Evolutionary conservation across 148 eudicot genomes (phyloP), one percentile per base, ranked within the genome.

Genomic region (Amaranthus palmeri): DNA sequence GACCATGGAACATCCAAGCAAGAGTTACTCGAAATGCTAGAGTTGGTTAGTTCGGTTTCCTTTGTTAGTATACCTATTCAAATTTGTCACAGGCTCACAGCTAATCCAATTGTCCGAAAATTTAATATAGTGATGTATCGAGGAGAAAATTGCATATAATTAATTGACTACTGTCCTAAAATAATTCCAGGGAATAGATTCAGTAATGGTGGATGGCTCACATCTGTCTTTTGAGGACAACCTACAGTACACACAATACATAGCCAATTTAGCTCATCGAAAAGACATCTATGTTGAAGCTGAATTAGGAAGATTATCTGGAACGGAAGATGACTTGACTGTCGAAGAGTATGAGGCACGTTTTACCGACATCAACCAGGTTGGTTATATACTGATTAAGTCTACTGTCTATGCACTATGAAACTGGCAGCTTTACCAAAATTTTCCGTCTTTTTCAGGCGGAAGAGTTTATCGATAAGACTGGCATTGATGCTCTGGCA

Each of bases 191-290:
- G 97, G 90, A 76, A 84, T 92, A 81, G 86, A 95, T 83, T 95
- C 99, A 53, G 79, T 95, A 67, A 95, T 95, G 99, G 96, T 85
- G 69, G 99, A 95, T 75, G 99, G 97, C 72, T 95, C 99, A 64
- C 97, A 95, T 80, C 93, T 92, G 72, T 69, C 93, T 45, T 87
- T 92, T 64, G 81, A 87, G 77, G 96, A 92, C n/a, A 95, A 95
- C 73, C 78, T 90, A 64, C 75, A 79, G 69, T 90, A 85, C 77
- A 92, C 99, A 57, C 85, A 87, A 72, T 85, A 74, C 73, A 85
- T 95, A 76, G 76, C 93, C 52, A 65, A 49, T 73, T 77, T 90
- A 78, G 97, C 99, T 68, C 97, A 80, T 69, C 68, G 81, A 45
- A 88, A 92, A 81, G 79, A 83, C 54, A 79, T 91, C 62, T 70